Evolutionary conservation across 768 basidiomycete species (phyloP).

Genomic region (Epithele typhae): DNA sequence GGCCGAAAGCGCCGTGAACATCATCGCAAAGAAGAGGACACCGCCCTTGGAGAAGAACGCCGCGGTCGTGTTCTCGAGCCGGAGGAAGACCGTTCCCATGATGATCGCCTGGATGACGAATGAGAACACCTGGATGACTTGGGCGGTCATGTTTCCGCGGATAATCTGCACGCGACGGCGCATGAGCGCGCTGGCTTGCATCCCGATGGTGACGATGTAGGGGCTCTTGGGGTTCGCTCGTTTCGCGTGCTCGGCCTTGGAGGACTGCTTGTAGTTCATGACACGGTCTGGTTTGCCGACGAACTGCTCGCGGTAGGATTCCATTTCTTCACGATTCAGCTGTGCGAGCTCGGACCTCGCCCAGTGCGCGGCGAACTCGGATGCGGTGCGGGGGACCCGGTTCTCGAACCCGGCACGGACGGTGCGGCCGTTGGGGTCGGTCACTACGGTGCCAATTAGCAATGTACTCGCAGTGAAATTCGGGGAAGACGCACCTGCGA

Average conservation of each 20-base stretch:
- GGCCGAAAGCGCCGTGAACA: conserved; percentile 53
- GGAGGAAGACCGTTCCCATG: conserved; percentile 64
- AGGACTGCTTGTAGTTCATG: conserved; percentile 43
- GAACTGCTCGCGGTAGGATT: conserved; percentile 38
- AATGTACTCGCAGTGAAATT: no score
- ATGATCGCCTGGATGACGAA: conserved; percentile 51
- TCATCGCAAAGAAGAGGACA: conserved; percentile 73
- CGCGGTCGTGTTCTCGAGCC: conserved; percentile 47
- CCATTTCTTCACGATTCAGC: conserved; percentile 43
- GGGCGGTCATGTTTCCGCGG: conserved; percentile 24
- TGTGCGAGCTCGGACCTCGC: conserved; percentile 33
- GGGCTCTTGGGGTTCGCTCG: conserved; percentile 36
- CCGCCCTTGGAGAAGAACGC: conserved; percentile 77
- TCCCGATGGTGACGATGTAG: conserved; percentile 30
- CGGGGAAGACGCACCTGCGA: conserved; percentile 28
- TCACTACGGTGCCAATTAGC: conserved; percentile 32
- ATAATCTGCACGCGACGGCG: conserved; percentile 32
- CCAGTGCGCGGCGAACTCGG: conserved; percentile 45
- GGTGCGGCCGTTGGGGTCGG: conserved; percentile 58
- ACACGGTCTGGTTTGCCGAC: conserved; percentile 43
- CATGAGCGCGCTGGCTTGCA: conserved; percentile 35
- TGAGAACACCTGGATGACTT: conserved; percentile 29
- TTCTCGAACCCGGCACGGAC: conserved; percentile 36
- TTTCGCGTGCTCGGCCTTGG: conserved; percentile 45
- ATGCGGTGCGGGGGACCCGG: conserved; percentile 47